A percentile compares a stretch with the other conserved stretches of the same genome.
Evolutionary conservation across 2,329 filamentous ascomycete genomes (phyloP).

Genomic region (Ophiostoma fasciatum): DNA sequence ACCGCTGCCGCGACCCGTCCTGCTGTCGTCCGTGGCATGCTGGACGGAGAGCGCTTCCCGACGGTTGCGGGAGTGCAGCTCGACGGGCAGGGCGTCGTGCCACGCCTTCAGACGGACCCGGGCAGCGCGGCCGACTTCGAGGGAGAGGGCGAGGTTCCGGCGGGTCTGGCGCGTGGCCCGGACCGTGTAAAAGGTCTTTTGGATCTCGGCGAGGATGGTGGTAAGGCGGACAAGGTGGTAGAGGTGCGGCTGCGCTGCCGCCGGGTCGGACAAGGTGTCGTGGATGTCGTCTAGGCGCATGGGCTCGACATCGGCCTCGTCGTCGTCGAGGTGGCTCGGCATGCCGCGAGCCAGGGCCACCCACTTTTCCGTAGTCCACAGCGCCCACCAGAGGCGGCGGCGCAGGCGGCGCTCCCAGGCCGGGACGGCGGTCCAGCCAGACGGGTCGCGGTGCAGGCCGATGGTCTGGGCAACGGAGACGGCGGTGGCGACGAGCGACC

Average conservation of each 20-base stretch:
- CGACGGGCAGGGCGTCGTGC: conserved; percentile 17
- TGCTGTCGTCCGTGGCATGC: background rate
- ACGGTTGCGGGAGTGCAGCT: conserved; percentile 1
- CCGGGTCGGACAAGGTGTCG: conserved; percentile 9
- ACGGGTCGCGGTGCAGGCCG: conserved; percentile 18
- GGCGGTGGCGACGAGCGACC: conserved; percentile 19
- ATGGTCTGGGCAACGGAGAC: conserved; percentile 19
- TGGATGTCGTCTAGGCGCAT: conserved; percentile 15
- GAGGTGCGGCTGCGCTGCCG: conserved; percentile 14
- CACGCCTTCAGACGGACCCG: conserved; percentile 17
- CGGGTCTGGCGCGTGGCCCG: conserved; percentile 16
- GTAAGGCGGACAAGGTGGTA: conserved; percentile 17
- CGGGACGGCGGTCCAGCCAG: conserved; percentile 17
- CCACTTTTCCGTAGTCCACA: conserved; percentile 21
- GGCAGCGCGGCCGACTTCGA: conserved; percentile 16
- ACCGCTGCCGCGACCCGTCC: too few species aligned
- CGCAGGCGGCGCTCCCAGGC: conserved; percentile 18
- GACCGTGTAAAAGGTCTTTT: conserved; percentile 18
- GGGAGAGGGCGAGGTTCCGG: conserved; percentile 16
- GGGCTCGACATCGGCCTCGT: conserved; percentile 15
- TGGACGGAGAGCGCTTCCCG: background rate
- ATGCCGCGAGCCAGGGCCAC: conserved; percentile 19
- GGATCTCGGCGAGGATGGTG: conserved; percentile 18
- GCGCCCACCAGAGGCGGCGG: conserved; percentile 19
- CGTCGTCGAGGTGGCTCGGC: conserved; percentile 16